Conservation (phyloP, 805 yeast genomes). For the Trichomonascus vanleenenianus region DNA sequence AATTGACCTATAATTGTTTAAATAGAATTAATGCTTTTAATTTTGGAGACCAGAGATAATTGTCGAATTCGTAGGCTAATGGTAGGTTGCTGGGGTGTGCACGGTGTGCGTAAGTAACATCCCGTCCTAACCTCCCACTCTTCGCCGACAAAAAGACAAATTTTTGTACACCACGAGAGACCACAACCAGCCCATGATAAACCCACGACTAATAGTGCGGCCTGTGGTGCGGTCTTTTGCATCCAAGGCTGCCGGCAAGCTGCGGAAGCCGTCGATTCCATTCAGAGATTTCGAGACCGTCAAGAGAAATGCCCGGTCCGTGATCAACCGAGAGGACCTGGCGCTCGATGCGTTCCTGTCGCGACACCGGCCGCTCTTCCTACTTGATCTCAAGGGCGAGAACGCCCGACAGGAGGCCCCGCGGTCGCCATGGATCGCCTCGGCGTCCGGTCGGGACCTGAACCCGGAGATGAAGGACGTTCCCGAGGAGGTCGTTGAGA, state of each 20-base stretch:
- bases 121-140: too few species aligned
- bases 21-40: too few species aligned
- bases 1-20: too few species aligned
- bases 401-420: slow-evolving; percentile 2
- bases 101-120: too few species aligned
- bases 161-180: too few species aligned
- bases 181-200: too few species aligned
- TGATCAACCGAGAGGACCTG: slow-evolving; percentile 14
- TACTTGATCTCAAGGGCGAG: slow-evolving; percentile 29
- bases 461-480: slow-evolving; percentile 30
- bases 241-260: not conserved
- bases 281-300: slow-evolving; percentile 5
- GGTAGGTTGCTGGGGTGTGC: too few species aligned
- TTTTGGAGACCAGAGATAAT: too few species aligned
- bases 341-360: slow-evolving; percentile 37
- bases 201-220: too few species aligned
- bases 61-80: too few species aligned
- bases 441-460: slow-evolving; percentile 31
- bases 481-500: slow-evolving; percentile 32
- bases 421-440: slow-evolving; percentile 32
- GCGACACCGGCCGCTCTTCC: slow-evolving; percentile 38
- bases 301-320: slow-evolving; percentile 1
- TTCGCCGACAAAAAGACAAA: too few species aligned
- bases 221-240: too few species aligned
- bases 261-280: slow-evolving; percentile 4